Evolutionary conservation across 352 stramenopile species (phyloP).

Genomic region (Phytophthora parvispora): DNA sequence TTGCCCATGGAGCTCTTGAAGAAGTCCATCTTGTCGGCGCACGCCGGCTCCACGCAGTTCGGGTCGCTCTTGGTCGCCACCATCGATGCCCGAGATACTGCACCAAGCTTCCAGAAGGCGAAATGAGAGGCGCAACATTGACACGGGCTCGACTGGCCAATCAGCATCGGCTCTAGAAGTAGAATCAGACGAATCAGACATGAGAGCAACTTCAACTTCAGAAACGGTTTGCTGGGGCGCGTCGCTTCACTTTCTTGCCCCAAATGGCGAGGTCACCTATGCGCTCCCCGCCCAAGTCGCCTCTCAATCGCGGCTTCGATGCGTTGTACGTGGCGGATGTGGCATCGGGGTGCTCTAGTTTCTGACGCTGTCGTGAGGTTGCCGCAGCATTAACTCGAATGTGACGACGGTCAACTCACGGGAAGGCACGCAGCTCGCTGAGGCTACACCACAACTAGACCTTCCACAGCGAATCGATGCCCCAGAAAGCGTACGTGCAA

Average conservation of each 20-base stretch:
- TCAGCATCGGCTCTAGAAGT: no score
- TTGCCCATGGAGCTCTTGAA: slow-evolving; percentile 82
- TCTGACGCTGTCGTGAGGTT: slow-evolving; percentile 5
- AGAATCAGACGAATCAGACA: not conserved
- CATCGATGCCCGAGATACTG: slow-evolving; percentile 22
- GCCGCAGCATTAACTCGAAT: slow-evolving; percentile 60
- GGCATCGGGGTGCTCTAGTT: not conserved
- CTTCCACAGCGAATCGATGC: slow-evolving; percentile 83
- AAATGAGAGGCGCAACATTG: slow-evolving; percentile 9
- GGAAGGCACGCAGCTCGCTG: slow-evolving; percentile 83
- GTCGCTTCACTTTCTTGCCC: slow-evolving; percentile 14
- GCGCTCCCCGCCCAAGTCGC: slow-evolving; percentile 63
- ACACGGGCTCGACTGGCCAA: not conserved
- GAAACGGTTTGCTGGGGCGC: slow-evolving; percentile 4
- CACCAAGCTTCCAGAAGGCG: slow-evolving; percentile 14
- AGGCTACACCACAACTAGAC: slow-evolving; percentile 81
- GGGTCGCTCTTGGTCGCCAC: slow-evolving; percentile 67
- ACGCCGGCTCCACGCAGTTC: slow-evolving; percentile 89
- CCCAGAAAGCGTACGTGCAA: slow-evolving; percentile 55
- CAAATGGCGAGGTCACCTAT: slow-evolving; percentile 30
- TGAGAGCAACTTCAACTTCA: slow-evolving; percentile 27
- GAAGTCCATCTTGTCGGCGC: slow-evolving; percentile 88
- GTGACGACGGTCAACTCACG: slow-evolving; percentile 61
- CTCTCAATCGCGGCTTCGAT: slow-evolving; percentile 33
- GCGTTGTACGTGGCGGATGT: slow-evolving; percentile 20